Percentiles rank a stretch among this genome's conserved stretches.
These are phyloP conservation scores for Drechslerella coelobrocha DNA, from an alignment of 2,329 filamentous ascomycete genomes.

Conservation along the genomic window DNA sequence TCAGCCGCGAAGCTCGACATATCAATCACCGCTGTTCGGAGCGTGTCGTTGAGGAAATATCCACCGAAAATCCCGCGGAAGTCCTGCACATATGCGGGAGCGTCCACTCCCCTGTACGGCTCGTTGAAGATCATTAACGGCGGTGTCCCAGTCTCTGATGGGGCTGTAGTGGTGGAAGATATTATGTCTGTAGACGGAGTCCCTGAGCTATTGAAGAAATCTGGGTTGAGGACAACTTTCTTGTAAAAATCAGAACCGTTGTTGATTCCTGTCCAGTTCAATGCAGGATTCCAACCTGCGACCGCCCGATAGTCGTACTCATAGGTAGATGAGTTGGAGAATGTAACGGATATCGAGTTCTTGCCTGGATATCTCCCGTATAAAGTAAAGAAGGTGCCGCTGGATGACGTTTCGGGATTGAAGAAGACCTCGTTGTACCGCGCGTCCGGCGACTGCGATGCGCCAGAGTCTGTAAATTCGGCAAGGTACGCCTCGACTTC, in stretches of 20 bases:
- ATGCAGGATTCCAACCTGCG: conserved; percentile 17
- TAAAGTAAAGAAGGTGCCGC: conserved; percentile 26
- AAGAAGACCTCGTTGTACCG: conserved; percentile 43
- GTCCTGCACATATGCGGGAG: conserved; percentile 37
- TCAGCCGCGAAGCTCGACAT: conserved; percentile 43
- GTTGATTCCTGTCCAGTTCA: conserved; percentile 42
- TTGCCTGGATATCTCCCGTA: conserved; percentile 45
- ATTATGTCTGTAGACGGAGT: background rate
- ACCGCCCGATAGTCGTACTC: conserved; percentile 24
- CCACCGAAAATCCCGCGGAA: conserved; percentile 38
- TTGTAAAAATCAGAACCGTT: conserved; percentile 32
- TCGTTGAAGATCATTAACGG: conserved; percentile 33
- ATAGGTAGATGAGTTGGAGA: conserved; percentile 25
- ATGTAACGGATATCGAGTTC: conserved; percentile 36
- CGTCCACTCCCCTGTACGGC: conserved; percentile 32
- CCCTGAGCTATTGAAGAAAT: conserved; percentile 8
- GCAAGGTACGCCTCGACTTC: conserved; percentile 37
- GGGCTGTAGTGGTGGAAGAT: background rate
- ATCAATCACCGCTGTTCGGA: conserved; percentile 34
- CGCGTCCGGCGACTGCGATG: conserved; percentile 44
- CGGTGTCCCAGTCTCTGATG: background rate
- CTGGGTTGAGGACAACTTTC: conserved; percentile 31
- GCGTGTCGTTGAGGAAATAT: conserved; percentile 43
- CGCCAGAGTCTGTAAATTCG: conserved; percentile 32
- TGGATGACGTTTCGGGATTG: conserved; percentile 29